phyloP scores from a whole-genome alignment of 805 yeast species.

The Metschnikowia orientalis region DNA sequence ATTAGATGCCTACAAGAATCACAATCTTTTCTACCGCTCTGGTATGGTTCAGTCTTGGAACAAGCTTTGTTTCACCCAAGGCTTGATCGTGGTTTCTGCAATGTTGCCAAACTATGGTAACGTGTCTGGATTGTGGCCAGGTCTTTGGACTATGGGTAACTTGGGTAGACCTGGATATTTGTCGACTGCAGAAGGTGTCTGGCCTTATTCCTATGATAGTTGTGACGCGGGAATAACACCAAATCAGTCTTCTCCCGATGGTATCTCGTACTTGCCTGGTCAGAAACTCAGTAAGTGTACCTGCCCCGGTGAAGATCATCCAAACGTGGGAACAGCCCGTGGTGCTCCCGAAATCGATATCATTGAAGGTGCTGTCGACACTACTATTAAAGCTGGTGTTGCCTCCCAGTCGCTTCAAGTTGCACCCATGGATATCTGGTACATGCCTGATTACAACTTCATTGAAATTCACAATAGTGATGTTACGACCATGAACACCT shows the following conservation, averaged over 20 bases:
- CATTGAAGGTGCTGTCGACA: constrained; percentile 21
- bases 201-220: constrained; percentile 37
- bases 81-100: constrained; percentile 27
- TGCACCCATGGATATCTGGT: constrained; percentile 45
- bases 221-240: constrained; percentile 38
- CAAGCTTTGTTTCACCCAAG: constrained; percentile 34
- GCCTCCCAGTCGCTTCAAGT: constrained; percentile 38
- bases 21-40: constrained; percentile 34
- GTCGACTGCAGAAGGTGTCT: constrained; percentile 35
- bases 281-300: constrained; percentile 32
- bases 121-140: constrained; percentile 37
- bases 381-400: constrained; percentile 17
- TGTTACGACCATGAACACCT: constrained; percentile 33
- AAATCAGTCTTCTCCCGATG: constrained; percentile 37
- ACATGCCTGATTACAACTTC: constrained; percentile 37
- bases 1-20: constrained; percentile 37
- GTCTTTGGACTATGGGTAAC: constrained; percentile 37
- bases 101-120: constrained; percentile 30
- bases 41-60: constrained; percentile 42
- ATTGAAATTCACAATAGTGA: constrained; percentile 24
- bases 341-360: constrained; percentile 35
- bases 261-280: constrained; percentile 37
- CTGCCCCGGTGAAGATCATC: constrained; percentile 35
- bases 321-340: constrained; percentile 33
- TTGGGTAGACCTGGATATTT: constrained; percentile 35